Base-by-base conservation (phyloP, 2,329 filamentous ascomycete species). In the Sphaerulina vaccinii region DNA sequence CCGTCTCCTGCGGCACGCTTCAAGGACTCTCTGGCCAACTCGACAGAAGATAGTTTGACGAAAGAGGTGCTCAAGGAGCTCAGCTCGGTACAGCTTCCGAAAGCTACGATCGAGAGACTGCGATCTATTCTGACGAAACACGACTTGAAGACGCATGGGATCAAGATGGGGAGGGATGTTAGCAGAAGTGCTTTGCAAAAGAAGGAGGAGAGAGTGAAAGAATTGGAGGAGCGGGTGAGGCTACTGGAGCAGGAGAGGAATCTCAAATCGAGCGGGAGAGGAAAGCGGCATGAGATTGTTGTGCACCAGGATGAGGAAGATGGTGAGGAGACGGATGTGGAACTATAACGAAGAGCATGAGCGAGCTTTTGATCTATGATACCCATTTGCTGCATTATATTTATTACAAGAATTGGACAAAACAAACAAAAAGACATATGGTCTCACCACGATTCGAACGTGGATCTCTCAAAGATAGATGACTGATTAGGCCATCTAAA, bases 101-200 rank as follows among this genome's bases (percentile, higher is more conserved):
- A 56, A 11, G 52, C 27, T 3, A n/a, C 7, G 5, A 32, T 73
- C 3, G 52, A 59, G 1, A 68, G 64, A 18, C 66, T 86, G 1
- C 66, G 68, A 0, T 53, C 58, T 19, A 60, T 80, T 6, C 71
- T 88, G 24, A 73, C 77, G 29, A 78, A 71, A 38, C 77, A 87
- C 57, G 79, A 81, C 13, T 70, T 83, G 45, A 78, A 76, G 45
- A 75, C 78, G 0, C 80, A 79, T 61, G 87, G 87, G 0, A 75
- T 87, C 16, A 74, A 76, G 33, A 79, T 79, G 55, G 85, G 86
- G 0, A 75, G 87, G 2, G 86, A 92, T 54, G 79, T 85, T 5
- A 78, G 80, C 3, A 73, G 87, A n/a, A 68, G 79, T 7, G 79
- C 78, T 3, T 64, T 88, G 62, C 58, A 64, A 23, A 50, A 62